Percentiles rank a stretch among this genome's conserved stretches.
Conservation (phyloP, 2,329 filamentous ascomycete genomes). For the Scedosporium dehoogii region DNA sequence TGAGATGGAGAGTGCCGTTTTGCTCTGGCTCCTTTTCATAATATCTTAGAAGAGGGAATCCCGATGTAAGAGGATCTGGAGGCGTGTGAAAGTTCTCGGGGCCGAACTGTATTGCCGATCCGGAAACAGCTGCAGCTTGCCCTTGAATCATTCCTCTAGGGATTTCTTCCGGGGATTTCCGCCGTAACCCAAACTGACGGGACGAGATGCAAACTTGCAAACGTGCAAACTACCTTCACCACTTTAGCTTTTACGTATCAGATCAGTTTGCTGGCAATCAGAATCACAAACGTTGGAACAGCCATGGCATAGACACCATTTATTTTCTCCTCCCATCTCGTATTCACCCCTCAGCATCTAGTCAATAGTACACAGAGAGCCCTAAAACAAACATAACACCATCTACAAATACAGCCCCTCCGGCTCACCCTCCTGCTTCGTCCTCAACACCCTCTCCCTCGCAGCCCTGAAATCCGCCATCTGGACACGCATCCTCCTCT, state of each 20-base stretch:
- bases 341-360: background rate
- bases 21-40: no score
- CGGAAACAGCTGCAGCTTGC: no score
- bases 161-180: no score
- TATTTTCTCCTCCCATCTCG: background rate
- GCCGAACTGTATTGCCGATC: no score
- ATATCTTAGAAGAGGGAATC: no score
- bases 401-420: slow-evolving; percentile 96
- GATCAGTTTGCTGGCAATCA: background rate
- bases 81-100: no score
- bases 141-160: no score
- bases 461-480: slow-evolving; percentile 97
- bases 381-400: slow-evolving; percentile 10
- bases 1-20: no score
- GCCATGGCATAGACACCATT: background rate
- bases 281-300: background rate
- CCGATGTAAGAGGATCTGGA: no score
- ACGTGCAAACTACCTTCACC: no score
- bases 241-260: background rate
- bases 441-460: slow-evolving; percentile 89
- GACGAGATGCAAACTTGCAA: no score
- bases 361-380: background rate
- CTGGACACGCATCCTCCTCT: slow-evolving; percentile 94
- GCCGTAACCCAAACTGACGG: no score
- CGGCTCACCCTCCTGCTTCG: slow-evolving; percentile 96